Conservation (phyloP, 305 asterid species). For the Fraxinus greggii region DNA sequence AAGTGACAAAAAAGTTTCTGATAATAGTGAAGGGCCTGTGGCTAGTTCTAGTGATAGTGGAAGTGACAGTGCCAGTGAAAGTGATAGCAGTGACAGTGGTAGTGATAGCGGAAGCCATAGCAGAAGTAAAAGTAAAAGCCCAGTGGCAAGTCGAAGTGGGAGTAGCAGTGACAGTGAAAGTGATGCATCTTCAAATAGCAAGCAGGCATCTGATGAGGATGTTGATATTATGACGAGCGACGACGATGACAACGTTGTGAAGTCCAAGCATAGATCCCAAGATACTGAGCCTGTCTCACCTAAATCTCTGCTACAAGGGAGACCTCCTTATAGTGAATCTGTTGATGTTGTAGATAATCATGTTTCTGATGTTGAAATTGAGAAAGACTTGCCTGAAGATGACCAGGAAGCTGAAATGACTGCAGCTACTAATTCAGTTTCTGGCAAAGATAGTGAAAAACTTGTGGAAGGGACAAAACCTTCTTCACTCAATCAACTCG, state of each 20-base stretch:
- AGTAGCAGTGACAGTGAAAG: constrained; percentile 90
- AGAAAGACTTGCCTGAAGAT: constrained; percentile 53
- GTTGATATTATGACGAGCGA: constrained; percentile 87
- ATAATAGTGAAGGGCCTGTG: constrained; percentile 50
- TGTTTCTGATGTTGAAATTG: constrained; percentile 58
- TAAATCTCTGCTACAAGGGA: constrained; percentile 46
- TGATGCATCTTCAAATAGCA: constrained; percentile 86
- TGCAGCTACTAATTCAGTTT: constrained; percentile 32
- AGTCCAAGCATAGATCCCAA: constrained; percentile 45
- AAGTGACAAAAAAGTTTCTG: constrained; percentile 49
- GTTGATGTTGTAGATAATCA: constrained; percentile 55
- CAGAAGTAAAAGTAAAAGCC: constrained; percentile 68
- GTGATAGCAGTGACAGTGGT: constrained; percentile 58
- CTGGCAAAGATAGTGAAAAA: constrained; percentile 48
- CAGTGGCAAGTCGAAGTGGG: constrained; percentile 62
- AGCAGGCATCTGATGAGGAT: constrained; percentile 94
- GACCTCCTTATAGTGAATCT: constrained; percentile 46
- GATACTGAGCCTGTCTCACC: constrained; percentile 42
- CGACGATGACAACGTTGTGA: constrained; percentile 46
- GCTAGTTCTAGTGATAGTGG: constrained; percentile 80
- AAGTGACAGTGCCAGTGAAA: constrained; percentile 65
- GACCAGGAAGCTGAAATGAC: constrained; percentile 42
- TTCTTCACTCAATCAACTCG: constrained; percentile 37
- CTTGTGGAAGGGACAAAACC: constrained; percentile 41
- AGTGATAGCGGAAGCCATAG: constrained; percentile 62